Conservation (phyloP, 1,284 basidiomycete genomes). For the Macrocybe sp. region DNA sequence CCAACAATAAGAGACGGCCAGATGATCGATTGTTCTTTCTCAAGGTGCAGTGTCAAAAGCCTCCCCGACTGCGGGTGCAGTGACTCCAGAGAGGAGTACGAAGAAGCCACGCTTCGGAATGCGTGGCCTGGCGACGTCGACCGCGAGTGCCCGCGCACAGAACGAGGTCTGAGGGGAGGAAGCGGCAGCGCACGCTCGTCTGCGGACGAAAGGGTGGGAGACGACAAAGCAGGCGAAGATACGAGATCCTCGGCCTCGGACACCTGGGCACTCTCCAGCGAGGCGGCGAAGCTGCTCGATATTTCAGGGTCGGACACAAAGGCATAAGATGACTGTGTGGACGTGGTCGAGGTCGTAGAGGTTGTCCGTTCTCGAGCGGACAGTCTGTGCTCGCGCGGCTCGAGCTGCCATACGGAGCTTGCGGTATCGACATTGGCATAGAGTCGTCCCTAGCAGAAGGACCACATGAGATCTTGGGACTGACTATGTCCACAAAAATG, state of each 20-base stretch:
- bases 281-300: slow-evolving; percentile 75
- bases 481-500: slow-evolving; percentile 3
- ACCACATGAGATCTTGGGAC: neutral
- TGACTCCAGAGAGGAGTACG: slow-evolving; percentile 71
- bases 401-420: slow-evolving; percentile 71
- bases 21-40: slow-evolving; percentile 72
- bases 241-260: slow-evolving; percentile 64
- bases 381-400: slow-evolving; percentile 49
- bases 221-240: slow-evolving; percentile 53
- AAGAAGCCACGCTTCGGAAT: slow-evolving; percentile 55
- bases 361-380: slow-evolving; percentile 63
- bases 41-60: slow-evolving; percentile 68
- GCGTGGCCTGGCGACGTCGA: slow-evolving; percentile 52
- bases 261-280: slow-evolving; percentile 62
- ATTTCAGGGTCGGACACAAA: slow-evolving; percentile 74
- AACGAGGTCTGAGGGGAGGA: slow-evolving; percentile 28
- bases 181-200: slow-evolving; percentile 39
- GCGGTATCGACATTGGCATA: slow-evolving; percentile 61
- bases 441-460: slow-evolving; percentile 50
- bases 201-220: slow-evolving; percentile 49
- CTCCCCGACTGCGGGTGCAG: slow-evolving; percentile 54
- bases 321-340: slow-evolving; percentile 73
- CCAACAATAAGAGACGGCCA: slow-evolving; percentile 76
- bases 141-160: slow-evolving; percentile 38
- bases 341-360: slow-evolving; percentile 67